Conservation (phyloP, 164 flowering plant species). For the Tinospora cordifolia region DNA sequence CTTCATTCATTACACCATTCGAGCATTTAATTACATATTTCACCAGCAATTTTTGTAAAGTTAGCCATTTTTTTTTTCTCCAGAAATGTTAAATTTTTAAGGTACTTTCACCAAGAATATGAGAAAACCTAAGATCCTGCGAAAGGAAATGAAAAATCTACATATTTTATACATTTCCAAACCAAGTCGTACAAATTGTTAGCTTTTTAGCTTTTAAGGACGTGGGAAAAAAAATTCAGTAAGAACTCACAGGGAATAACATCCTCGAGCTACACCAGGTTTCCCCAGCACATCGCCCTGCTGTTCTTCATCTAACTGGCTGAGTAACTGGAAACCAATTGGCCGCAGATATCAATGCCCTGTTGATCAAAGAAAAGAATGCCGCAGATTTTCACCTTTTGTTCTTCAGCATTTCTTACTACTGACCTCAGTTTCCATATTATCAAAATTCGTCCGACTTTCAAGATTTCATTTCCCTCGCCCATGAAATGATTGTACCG, state of each 20-base stretch:
- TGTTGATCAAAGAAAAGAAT: background rate
- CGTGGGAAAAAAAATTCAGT: background rate
- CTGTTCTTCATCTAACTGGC: background rate
- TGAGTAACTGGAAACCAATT: background rate
- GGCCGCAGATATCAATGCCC: background rate
- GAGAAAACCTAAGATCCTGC: too few relatives aligned
- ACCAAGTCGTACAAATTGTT: conserved; percentile 10
- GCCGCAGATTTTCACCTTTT: background rate
- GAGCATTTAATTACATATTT: too few relatives aligned
- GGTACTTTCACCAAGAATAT: too few relatives aligned
- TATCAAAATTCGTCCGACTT: background rate
- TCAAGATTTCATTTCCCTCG: background rate
- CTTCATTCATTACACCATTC: too few relatives aligned
- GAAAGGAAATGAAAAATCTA: conserved; percentile 7
- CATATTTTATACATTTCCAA: conserved; percentile 15
- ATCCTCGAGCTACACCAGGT: background rate
- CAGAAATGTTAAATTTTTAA: too few relatives aligned
- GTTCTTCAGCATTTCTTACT: background rate
- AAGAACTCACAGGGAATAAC: conserved; percentile 2
- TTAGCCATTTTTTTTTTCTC: too few relatives aligned
- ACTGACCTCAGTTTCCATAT: background rate
- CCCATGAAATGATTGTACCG: background rate
- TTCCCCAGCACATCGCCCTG: background rate
- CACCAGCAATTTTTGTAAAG: too few relatives aligned
- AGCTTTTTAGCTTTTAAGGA: conserved; percentile 5